These are phyloP conservation scores for Apiospora aurea DNA, from an alignment of 2,329 filamentous ascomycete genomes.

Conservation along the genomic window DNA sequence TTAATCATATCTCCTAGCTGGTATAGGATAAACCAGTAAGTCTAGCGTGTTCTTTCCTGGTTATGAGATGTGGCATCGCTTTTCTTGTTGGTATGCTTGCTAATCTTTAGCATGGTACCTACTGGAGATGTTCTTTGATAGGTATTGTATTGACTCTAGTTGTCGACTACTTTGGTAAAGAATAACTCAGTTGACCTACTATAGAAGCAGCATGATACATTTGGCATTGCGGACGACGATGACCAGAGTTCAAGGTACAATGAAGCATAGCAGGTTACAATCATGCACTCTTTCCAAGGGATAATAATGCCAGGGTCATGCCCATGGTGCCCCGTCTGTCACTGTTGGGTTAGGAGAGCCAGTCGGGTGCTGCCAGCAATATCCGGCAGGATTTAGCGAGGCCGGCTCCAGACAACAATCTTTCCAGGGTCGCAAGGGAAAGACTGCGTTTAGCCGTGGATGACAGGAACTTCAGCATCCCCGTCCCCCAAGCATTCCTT, in stretches of 20 bases:
- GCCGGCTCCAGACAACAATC: neutral
- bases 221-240: no score
- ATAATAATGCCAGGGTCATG: neutral
- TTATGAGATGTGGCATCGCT: neutral
- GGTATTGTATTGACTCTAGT: neutral
- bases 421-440: neutral
- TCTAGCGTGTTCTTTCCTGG: neutral
- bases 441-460: neutral
- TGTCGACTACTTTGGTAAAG: neutral
- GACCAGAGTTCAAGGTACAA: neutral
- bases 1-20: neutral
- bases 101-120: neutral
- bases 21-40: neutral
- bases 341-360: neutral
- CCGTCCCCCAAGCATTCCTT: neutral
- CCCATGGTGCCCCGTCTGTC: neutral
- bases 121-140: neutral
- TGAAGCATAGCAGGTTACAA: no score
- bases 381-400: slow-evolving; percentile 2
- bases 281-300: no score
- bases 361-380: neutral
- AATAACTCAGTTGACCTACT: no score
- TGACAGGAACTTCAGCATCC: neutral
- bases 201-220: neutral
- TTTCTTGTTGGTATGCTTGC: neutral